A percentile compares a stretch with the other conserved stretches of the same genome.
These are phyloP conservation scores for Physcomitrellopsis africana DNA, from an alignment of 225 moss, liverwort and hornwort species.

Conservation along the genomic window DNA sequence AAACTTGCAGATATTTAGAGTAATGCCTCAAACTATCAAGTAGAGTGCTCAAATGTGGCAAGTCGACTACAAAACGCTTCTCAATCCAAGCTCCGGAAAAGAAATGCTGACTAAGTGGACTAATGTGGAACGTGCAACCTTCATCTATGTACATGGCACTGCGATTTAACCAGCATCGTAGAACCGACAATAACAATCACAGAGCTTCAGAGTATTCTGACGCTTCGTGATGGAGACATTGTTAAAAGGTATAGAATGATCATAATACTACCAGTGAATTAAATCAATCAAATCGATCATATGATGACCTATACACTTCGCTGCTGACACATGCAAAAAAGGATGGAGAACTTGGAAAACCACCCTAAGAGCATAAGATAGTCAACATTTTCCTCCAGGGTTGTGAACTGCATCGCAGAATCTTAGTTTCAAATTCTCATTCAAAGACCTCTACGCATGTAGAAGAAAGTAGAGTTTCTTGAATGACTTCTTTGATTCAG, in stretches of 20 bases:
- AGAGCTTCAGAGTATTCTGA: background rate
- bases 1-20: background rate
- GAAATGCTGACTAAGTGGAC: background rate
- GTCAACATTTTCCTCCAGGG: background rate
- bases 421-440: conserved; percentile 9
- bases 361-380: conserved; percentile 6
- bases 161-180: background rate
- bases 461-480: conserved; percentile 24
- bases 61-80: conserved; percentile 1
- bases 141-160: background rate
- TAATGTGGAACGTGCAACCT: background rate
- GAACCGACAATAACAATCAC: background rate
- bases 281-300: background rate
- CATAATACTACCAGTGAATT: too few species aligned
- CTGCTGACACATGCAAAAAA: conserved; percentile 19
- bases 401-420: background rate
- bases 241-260: too few species aligned
- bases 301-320: background rate
- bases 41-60: background rate
- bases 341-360: background rate
- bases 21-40: background rate
- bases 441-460: conserved; percentile 6
- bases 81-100: background rate
- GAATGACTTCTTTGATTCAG: background rate
- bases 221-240: background rate